Evolutionary conservation across 768 basidiomycete species (phyloP), one percentile per base, ranked within the genome.

Genomic region (Pholiota microspora): DNA sequence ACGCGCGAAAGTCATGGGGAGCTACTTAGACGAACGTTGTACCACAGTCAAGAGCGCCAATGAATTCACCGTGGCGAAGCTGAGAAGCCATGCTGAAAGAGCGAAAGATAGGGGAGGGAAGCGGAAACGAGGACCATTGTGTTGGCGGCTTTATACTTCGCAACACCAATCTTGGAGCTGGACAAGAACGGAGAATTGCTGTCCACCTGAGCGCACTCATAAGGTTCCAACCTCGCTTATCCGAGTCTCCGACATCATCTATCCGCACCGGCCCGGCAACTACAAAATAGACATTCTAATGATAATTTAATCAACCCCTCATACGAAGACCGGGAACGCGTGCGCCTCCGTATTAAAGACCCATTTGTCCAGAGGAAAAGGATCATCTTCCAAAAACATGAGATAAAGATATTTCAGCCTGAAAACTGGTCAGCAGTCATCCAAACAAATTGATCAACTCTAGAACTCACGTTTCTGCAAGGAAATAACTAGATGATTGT

Each of bases 11-110:
- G n/a, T 16, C 23, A 8, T 7, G 15, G 31, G 27, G 28, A 27
- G 31, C 32, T 24, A 31, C 29, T 31, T 12, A 23, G 49, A 73
- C 90, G 67, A 63, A 94, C 93, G 94, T 97, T 46, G 94, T 97
- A 35, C 94, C 94, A 65, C 94, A 96, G 71, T 97, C 94, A 56
- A 97, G 77, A 47, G 92, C 92, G 52, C 92, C 94, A 40, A 97
- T 86, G 69, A 96, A 94, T 67, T 94, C 86, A 55, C 85, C 86
- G 62, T 82, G 79, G 63, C 81, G 85, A 49, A 73, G 69, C 42
- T 52, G 51, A 12, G 57, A 52, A 15, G 62, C 49, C 59, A 63
- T 65, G 34, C 45, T 46, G 44, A 45, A 23, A 36, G 53, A 49
- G 18, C 31, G 49, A 28, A 27, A 51, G 28, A 53, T 38, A 48